A percentile compares a stretch with the other conserved stretches of the same genome.
Evolutionary conservation across 2,329 filamentous ascomycete genomes (phyloP).

Genomic region (Ophiostoma sp.): DNA sequence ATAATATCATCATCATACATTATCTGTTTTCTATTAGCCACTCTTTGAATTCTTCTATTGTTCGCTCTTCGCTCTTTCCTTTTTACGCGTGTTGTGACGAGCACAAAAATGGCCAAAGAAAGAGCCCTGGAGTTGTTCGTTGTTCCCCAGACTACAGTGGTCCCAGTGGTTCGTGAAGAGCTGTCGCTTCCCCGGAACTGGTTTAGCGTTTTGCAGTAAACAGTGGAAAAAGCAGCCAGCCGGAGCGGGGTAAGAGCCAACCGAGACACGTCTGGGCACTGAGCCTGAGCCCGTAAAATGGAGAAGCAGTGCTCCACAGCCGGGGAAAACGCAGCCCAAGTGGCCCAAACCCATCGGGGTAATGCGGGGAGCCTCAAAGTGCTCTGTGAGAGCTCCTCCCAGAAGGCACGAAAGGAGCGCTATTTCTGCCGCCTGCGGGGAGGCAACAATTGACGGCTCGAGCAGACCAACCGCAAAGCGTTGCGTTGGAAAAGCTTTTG

Average conservation of each 20-base stretch:
- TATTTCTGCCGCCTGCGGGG: not conserved
- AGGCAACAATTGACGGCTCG: not conserved
- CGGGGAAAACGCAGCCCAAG: constrained; percentile 1
- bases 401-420: not conserved
- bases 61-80: not conserved
- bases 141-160: not conserved
- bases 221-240: not conserved
- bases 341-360: constrained; percentile 3
- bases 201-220: constrained; percentile 1
- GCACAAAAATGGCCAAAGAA: no score
- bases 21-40: not conserved
- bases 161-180: not conserved
- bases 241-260: constrained; percentile 6
- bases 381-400: not conserved
- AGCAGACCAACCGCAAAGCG: not conserved
- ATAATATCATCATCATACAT: not conserved
- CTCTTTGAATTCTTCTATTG: not conserved
- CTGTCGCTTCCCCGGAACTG: not conserved
- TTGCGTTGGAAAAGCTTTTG: constrained; percentile 9
- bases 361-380: constrained; percentile 15
- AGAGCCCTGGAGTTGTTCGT: not conserved
- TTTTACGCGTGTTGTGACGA: not conserved
- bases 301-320: constrained; percentile 2
- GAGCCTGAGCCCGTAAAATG: not conserved
- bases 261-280: not conserved